phyloP scores from a whole-genome alignment of 2,329 filamentous ascomycete genomes.

The Ophiostoma novo-ulmi region DNA sequence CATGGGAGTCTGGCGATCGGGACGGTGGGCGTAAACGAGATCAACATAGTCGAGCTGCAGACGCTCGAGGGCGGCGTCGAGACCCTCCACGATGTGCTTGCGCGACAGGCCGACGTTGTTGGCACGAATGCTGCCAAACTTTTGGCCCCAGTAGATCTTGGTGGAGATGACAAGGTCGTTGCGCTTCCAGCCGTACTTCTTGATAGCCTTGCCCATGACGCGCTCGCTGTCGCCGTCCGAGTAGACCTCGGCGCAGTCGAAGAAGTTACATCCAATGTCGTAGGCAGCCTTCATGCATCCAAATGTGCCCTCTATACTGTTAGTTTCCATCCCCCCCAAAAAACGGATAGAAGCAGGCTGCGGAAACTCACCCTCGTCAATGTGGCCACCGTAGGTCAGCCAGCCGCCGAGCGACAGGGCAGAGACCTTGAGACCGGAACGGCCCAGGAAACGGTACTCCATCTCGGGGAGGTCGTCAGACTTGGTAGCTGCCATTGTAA shows the following conservation, averaged over 20 bases:
- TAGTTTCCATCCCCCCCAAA: background rate
- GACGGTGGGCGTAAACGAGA: slow-evolving; percentile 57
- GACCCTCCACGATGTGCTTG: slow-evolving; percentile 52
- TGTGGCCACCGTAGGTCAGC: slow-evolving; percentile 40
- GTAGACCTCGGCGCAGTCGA: slow-evolving; percentile 56
- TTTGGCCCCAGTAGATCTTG: slow-evolving; percentile 60
- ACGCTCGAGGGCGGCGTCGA: slow-evolving; percentile 53
- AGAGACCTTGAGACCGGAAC: slow-evolving; percentile 27
- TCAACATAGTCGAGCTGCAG: slow-evolving; percentile 63
- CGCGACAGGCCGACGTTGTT: slow-evolving; percentile 48
- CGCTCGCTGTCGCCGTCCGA: slow-evolving; percentile 58
- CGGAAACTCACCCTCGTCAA: slow-evolving; percentile 30
- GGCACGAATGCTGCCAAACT: slow-evolving; percentile 53
- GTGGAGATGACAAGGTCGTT: slow-evolving; percentile 57
- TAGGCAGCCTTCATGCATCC: slow-evolving; percentile 59
- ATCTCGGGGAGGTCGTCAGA: slow-evolving; percentile 21
- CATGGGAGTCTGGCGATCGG: slow-evolving; percentile 54
- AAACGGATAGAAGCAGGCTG: too few species aligned
- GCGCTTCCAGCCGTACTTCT: slow-evolving; percentile 55
- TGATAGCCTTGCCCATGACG: slow-evolving; percentile 59
- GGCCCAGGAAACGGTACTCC: slow-evolving; percentile 24
- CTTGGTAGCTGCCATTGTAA: slow-evolving; percentile 15
- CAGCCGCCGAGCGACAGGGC: slow-evolving; percentile 49
- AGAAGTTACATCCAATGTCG: slow-evolving; percentile 58
- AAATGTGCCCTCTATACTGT: slow-evolving; percentile 48